A percentile compares a stretch with the other conserved stretches of the same genome.
Conservation (phyloP, 257 asterid genomes). For the Thymus mandschuricus region DNA sequence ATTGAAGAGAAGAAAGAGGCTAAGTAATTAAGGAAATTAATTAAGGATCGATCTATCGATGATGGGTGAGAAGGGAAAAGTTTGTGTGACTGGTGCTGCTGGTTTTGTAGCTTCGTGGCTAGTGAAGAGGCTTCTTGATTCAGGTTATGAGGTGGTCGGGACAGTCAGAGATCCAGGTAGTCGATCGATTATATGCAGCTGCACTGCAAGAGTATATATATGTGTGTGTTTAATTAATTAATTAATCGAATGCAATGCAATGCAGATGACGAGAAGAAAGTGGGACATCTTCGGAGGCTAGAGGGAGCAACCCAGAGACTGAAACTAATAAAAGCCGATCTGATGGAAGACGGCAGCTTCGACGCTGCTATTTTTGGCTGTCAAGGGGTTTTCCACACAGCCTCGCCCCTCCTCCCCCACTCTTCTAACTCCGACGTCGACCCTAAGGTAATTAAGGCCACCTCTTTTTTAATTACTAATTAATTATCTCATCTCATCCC, state of each 20-base stretch:
- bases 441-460: constrained; percentile 33
- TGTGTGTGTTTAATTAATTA: too few species aligned
- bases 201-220: too few species aligned
- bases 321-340: constrained; percentile 58
- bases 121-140: constrained; percentile 72
- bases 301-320: constrained; percentile 86
- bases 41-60: too few species aligned
- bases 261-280: constrained; percentile 54
- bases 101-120: constrained; percentile 94
- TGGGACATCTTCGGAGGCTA: constrained; percentile 73
- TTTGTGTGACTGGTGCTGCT: constrained; percentile 91
- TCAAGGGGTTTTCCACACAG: constrained; percentile 88
- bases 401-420: constrained; percentile 79
- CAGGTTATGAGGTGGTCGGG: constrained; percentile 75
- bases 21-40: too few species aligned
- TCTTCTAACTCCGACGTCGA: constrained; percentile 37
- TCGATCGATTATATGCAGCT: too few species aligned
- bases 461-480: too few species aligned
- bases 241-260: too few species aligned
- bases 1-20: too few species aligned
- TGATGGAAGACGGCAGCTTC: constrained; percentile 79
- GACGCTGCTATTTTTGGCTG: constrained; percentile 76
- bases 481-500: too few species aligned
- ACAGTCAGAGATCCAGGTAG: constrained; percentile 89
- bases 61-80: constrained; percentile 26